Base-by-base conservation (phyloP, 805 yeast species). In the Zygosaccharomyces rouxii region DNA sequence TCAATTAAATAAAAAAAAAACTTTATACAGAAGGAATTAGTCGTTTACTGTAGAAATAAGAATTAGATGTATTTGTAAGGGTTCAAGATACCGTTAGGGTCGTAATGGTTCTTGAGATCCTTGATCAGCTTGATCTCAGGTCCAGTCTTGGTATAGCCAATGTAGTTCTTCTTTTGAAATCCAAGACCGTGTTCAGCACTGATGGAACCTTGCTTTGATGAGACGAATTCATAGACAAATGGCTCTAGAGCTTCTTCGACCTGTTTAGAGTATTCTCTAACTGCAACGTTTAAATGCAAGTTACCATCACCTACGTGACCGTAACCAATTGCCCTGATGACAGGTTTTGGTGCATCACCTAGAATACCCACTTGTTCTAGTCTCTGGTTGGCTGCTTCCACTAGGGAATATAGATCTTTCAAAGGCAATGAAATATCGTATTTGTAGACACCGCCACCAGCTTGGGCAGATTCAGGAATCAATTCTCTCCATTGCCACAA, bases 241-340 rank as follows among this genome's bases (percentile, higher is more conserved):
- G 99, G 99, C 69, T 94, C 99, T 53, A 94, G 75, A 1, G 77
- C 79, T 47, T 77, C 71, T 70, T 94, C 98, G 47, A 94, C 86
- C 23, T 76, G 79, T 65, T 86, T 84, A 54, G 76, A 76, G 70
- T 94, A 94, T 60, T 81, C 78, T 67, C 97, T 80, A 14, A 89
- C 96, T 38, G 95, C 84, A 44, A 94, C 95, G 64, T 94, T 94
- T 63, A 94, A 78, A 68, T 94, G 99, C 60, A 94, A 73, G 70
- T 94, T 94, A 46, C 99, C 98, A 65, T 94, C 99, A 48, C 99
- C 99, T 60, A 94, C 79, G 63, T 94, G 99, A n/a, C 99, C 99
- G 62, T 92, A 94, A 0, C 99, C 99, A 55, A 92, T 83, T 9
- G 95, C 95, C 52, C 81, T 84, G 46, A 88, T 83, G 2, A 87